Base-by-base conservation (phyloP, 1,139 yeast genomes). In the Pichia sp. region DNA sequence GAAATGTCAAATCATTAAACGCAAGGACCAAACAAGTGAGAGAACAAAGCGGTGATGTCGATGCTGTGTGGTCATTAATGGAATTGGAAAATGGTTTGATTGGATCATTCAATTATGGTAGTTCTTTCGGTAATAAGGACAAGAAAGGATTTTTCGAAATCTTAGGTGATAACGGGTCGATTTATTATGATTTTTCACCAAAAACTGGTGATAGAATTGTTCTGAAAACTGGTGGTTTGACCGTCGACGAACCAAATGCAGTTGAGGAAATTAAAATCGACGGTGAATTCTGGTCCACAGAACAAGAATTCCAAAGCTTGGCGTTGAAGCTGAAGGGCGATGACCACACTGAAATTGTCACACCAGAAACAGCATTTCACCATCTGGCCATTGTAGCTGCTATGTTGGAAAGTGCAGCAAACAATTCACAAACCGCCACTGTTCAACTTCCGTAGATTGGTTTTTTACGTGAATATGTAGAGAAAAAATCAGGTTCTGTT, bases 361-460 rank as follows among this genome's bases (percentile, higher is more conserved):
- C 65, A 38, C 95, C 95, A 27, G 80, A 76, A 51, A 73, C 71
- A 51, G 88, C 95, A 10, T 88, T 84, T 79, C 96, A 88, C 64
- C 97, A 90, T 63, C 77, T 88, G 64, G 95, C 96, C 8, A 76
- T 86, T 55, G 78, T 90, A 48, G 94, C 78, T 45, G 97, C 96
- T 38, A 85, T 86, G 51, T 65, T 90, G 40, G 81, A 83, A 51
- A 81, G 94, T 37, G 61, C 71, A 38, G 66, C 72, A 41, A 68
- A 71, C 45, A 42, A 52, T 26, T 95, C 95, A 53, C 64, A 68
- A 45, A 65, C 74, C 38, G 81, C 81, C 33, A 63, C 39, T 3
- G 33, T 45, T 6, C 41, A 40, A 26, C 36, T n/a, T n/a, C n/a
- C n/a, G n/a, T n/a, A n/a, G n/a, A n/a, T n/a, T n/a, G n/a, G n/a